These are phyloP conservation scores for bread wheat (Triticum aestivum) DNA, from an alignment of 176 grass and related monocot genomes.

Conservation along the genomic window IWGSC_CS_RefSeq_v2.1 NC_057805.1:15801629-15802128, in stretches of 20 bases:
- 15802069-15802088: not conserved
- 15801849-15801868: constrained; percentile 51
- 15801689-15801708: constrained; percentile 58
- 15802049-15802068: constrained; percentile 36
- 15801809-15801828: constrained; percentile 40
- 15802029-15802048: constrained; percentile 71
- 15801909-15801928: constrained; percentile 60
- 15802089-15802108: not conserved
- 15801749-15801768: constrained; percentile 49
- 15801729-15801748: constrained; percentile 51
- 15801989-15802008: constrained; percentile 63
- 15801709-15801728: constrained; percentile 49
- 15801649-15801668: constrained; percentile 45
- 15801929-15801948: constrained; percentile 59
- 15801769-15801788: constrained; percentile 56
- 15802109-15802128: not conserved
- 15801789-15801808: constrained; percentile 73
- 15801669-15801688: constrained; percentile 68
- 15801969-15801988: constrained; percentile 59
- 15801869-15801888: constrained; percentile 52
- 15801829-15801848: constrained; percentile 55
- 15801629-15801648: constrained; percentile 28
- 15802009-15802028: constrained; percentile 58
- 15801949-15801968: constrained; percentile 79
- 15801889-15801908: constrained; percentile 62